Conservation (phyloP, 345 rosid genomes). For the Salix viminalis region DNA sequence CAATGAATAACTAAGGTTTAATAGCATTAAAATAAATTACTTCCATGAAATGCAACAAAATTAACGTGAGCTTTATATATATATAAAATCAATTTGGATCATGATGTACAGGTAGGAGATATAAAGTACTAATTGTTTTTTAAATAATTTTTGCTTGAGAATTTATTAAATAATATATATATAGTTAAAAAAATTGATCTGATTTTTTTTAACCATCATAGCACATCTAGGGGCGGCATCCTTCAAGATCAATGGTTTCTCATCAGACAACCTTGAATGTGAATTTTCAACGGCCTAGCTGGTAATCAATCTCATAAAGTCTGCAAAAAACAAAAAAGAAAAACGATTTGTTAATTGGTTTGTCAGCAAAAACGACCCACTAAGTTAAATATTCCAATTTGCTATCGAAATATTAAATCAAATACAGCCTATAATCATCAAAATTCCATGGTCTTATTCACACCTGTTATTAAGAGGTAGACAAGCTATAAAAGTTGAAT, state of each 20-base stretch:
- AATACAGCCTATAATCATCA: background rate
- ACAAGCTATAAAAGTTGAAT: constrained; percentile 9
- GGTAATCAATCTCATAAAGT: constrained; percentile 32
- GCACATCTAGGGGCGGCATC: background rate
- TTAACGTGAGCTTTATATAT: background rate
- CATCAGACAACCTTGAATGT: constrained; percentile 1
- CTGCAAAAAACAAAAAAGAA: constrained; percentile 30
- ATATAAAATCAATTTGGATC: no score
- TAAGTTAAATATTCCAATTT: background rate
- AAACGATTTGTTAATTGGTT: constrained; percentile 1
- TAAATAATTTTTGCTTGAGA: no score
- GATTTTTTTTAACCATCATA: no score
- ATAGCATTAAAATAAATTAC: background rate
- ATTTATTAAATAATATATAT: no score
- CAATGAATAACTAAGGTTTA: background rate
- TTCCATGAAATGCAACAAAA: background rate
- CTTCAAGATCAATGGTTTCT: background rate
- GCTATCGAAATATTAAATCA: background rate
- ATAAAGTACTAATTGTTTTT: no score
- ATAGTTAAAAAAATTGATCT: no score
- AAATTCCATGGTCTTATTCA: constrained; percentile 24
- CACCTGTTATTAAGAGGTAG: constrained; percentile 13
- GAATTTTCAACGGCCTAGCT: constrained; percentile 28
- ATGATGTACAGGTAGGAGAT: no score
- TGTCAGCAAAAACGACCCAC: constrained; percentile 31